These are phyloP conservation scores for Diplodia seriata DNA, from an alignment of 2,329 filamentous ascomycete genomes.

Conservation along the genomic window DNA sequence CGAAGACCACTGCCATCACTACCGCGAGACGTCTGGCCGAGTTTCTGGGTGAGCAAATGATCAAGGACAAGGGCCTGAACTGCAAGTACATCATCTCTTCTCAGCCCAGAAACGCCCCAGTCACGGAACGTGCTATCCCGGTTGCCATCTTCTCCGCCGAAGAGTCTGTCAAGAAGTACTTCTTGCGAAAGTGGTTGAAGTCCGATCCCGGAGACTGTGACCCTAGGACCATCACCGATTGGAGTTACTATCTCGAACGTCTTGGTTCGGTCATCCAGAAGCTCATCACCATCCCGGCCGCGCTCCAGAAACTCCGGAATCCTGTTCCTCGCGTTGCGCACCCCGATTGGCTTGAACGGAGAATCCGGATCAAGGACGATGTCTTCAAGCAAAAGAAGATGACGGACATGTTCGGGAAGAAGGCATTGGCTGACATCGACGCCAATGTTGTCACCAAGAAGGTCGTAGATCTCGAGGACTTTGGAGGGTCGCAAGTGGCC, in stretches of 20 bases:
- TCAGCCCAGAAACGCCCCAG: slow-evolving; percentile 82
- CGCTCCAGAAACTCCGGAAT: slow-evolving; percentile 92
- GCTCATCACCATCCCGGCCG: slow-evolving; percentile 96
- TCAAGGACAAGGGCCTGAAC: slow-evolving; percentile 98
- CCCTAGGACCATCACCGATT: slow-evolving; percentile 87
- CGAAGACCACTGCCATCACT: slow-evolving; percentile 99
- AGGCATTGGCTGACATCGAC: slow-evolving; percentile 74
- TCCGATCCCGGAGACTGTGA: slow-evolving; percentile 93
- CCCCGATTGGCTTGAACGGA: slow-evolving; percentile 93
- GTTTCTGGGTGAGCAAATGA: slow-evolving; percentile 97
- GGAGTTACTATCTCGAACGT: slow-evolving; percentile 96
- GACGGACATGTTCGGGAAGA: slow-evolving; percentile 85
- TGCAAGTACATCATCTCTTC: slow-evolving; percentile 99
- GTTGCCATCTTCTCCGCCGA: slow-evolving; percentile 98
- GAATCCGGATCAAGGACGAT: slow-evolving; percentile 95
- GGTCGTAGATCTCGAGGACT: slow-evolving; percentile 80
- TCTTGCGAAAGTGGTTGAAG: slow-evolving; percentile 92
- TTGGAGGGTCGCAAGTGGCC: slow-evolving; percentile 71
- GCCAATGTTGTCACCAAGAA: slow-evolving; percentile 67
- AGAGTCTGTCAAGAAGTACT: slow-evolving; percentile 83
- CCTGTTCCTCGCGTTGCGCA: slow-evolving; percentile 92
- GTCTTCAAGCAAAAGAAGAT: slow-evolving; percentile 99
- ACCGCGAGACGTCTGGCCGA: slow-evolving; percentile 94
- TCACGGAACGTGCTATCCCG: slow-evolving; percentile 92
- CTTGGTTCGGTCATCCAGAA: slow-evolving; percentile 98